These are phyloP conservation scores for Paramecium tetraurelia DNA, from an alignment of 73 alveolate genomes.

Conservation along the genomic window DNA sequence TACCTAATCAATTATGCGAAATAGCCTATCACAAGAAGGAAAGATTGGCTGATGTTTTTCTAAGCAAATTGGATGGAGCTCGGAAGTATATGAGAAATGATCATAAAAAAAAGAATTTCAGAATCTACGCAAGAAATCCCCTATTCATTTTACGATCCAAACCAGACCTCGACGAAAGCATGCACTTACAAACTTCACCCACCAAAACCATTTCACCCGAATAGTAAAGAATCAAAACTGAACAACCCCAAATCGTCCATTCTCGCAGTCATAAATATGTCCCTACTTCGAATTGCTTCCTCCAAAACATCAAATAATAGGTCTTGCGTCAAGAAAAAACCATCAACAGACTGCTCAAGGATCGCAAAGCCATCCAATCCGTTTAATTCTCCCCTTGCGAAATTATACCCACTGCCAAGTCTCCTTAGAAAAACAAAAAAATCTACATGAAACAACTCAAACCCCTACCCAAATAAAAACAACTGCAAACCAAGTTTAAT, in stretches of 20 bases:
- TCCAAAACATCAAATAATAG: neutral
- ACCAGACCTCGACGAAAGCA: neutral
- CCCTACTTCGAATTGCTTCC: neutral
- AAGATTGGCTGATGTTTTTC: neutral
- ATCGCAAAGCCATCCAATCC: neutral
- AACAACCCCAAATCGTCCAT: neutral
- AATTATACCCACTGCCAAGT: neutral
- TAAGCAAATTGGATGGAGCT: neutral
- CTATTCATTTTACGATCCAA: neutral
- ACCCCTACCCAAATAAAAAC: neutral
- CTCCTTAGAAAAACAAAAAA: neutral
- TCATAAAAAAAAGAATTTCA: neutral
- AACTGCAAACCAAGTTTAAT: neutral
- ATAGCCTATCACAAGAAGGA: neutral
- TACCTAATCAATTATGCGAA: neutral
- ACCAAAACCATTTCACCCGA: neutral
- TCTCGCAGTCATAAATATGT: neutral
- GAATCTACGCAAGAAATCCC: neutral
- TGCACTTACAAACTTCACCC: neutral
- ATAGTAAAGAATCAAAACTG: neutral
- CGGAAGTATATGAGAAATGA: neutral
- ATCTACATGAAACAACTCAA: neutral
- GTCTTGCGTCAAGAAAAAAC: neutral
- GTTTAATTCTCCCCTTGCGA: neutral
- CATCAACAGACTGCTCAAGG: neutral